A percentile compares a stretch with the other conserved stretches of the same genome.
These are phyloP conservation scores for Pyricularia pennisetigena DNA, from an alignment of 2,329 filamentous ascomycete species.

Conservation along the genomic window DNA sequence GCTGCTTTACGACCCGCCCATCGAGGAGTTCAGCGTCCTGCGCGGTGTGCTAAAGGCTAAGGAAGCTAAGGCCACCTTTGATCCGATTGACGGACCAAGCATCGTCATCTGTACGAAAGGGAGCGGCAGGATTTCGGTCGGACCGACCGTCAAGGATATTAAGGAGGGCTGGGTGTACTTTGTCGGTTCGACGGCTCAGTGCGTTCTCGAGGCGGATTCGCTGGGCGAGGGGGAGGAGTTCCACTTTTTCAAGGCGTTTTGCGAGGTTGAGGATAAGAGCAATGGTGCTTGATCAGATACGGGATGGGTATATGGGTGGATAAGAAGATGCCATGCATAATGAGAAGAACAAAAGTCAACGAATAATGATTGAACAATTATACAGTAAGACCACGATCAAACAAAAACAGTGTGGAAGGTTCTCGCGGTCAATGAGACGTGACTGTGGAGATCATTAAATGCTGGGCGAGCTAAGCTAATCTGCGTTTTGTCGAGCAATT, in stretches of 20 bases:
- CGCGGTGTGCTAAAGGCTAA: conserved; percentile 62
- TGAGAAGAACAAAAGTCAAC: not conserved
- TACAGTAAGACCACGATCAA: not conserved
- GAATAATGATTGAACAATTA: not conserved
- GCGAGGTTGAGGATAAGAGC: conserved; percentile 56
- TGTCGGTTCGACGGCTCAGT: conserved; percentile 79
- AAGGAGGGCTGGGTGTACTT: conserved; percentile 70
- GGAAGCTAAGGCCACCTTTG: conserved; percentile 79
- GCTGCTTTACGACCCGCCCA: conserved; percentile 84
- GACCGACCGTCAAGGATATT: conserved; percentile 67
- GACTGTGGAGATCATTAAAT: not conserved
- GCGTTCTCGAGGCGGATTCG: conserved; percentile 61
- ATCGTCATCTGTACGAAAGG: conserved; percentile 87
- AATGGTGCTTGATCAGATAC: conserved; percentile 16
- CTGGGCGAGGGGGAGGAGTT: conserved; percentile 55
- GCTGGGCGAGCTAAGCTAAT: not conserved
- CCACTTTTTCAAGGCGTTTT: conserved; percentile 88
- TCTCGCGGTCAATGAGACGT: not conserved
- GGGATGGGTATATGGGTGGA: not conserved
- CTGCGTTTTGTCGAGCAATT: not conserved
- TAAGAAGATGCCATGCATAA: not conserved
- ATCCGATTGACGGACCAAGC: conserved; percentile 77
- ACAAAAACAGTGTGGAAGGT: not conserved
- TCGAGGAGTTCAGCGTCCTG: conserved; percentile 90
- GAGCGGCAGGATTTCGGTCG: conserved; percentile 74